Base-by-base conservation (phyloP, 1,284 basidiomycete species). In the Boletus albobrunnescens region DNA sequence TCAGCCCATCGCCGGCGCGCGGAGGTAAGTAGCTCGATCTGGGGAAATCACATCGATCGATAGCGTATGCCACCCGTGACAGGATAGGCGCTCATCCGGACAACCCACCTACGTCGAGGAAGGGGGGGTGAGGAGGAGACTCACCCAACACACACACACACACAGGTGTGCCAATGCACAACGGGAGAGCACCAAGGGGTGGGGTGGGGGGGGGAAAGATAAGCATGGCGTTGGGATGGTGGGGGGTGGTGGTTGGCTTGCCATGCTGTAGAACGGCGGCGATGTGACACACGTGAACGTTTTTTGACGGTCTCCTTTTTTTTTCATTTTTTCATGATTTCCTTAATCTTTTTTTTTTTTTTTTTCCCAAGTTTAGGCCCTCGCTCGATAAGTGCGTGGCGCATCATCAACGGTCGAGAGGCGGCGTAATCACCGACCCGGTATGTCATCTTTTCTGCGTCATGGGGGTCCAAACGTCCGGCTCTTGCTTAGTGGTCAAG, bases 401-500 rank as follows among this genome's bases (percentile, higher is more conserved):
- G 42, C 37, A 33, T 19, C 32, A 50, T 48, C 46, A 50, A 46
- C 47, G 47, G 43, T 6, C 36, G 36, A 46, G 47, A 48, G 37
- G 41, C 5, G 30, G 58, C 50, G 57, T 35, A 47, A 61, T 57
- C 59, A 60, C 54, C 57, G 57, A 52, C 38, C 12, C 14, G n/a
- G n/a, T n/a, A n/a, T n/a, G n/a, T n/a, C n/a, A 26, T 26, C 10
- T 26, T 30, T 30, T 30, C 16, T n/a, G 36, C 8, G 20, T 44
- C 37, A 53, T 17, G n/a, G n/a, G n/a, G n/a, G n/a, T n/a, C n/a
- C n/a, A n/a, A n/a, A n/a, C n/a, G n/a, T n/a, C n/a, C n/a, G n/a
- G n/a, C n/a, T n/a, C n/a, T n/a, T n/a, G n/a, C n/a, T n/a, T n/a
- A n/a, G 22, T 4, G 16, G 35, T 11, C 4, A 39, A 20, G n/a